Evolutionary conservation across 2,329 filamentous ascomycete genomes (phyloP).

Genomic region (Colletotrichum melonis): DNA sequence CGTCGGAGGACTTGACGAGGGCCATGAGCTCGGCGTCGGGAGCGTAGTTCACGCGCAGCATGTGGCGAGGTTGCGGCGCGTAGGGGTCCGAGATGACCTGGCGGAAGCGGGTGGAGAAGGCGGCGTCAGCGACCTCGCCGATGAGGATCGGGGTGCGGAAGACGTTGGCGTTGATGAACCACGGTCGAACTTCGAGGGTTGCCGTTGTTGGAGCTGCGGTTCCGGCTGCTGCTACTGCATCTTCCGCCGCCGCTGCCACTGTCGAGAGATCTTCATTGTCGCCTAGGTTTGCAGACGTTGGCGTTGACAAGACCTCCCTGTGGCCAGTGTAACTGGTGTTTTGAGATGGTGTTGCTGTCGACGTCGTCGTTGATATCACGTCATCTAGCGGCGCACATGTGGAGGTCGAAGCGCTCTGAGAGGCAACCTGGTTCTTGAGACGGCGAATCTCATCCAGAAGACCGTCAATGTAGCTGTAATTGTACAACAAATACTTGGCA

Average conservation of each 20-base stretch:
- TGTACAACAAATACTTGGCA: background rate
- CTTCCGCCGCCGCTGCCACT: too few species aligned
- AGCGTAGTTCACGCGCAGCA: constrained; percentile 47
- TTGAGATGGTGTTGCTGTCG: background rate
- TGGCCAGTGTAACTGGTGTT: background rate
- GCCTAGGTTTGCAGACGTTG: background rate
- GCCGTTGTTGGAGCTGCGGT: background rate
- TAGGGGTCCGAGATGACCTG: constrained; percentile 45
- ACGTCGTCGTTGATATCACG: background rate
- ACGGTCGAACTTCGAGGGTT: constrained; percentile 40
- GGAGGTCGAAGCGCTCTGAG: background rate
- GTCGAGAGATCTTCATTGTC: constrained; percentile 7
- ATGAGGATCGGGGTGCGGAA: constrained; percentile 47
- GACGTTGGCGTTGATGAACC: constrained; percentile 47
- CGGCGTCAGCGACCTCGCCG: constrained; percentile 48
- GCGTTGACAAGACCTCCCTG: background rate
- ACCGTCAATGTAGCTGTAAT: constrained; percentile 46
- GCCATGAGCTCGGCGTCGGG: constrained; percentile 43
- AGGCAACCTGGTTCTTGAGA: constrained; percentile 39
- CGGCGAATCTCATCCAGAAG: constrained; percentile 47
- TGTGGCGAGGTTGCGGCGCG: constrained; percentile 41
- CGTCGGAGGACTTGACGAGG: constrained; percentile 42
- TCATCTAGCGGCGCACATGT: background rate
- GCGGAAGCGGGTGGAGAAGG: constrained; percentile 49
- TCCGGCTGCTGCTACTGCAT: too few species aligned